Percentiles rank a stretch among this genome's conserved stretches.
Evolutionary conservation across 345 rosid genomes (phyloP).

Genomic region (Carallia brachiata): DNA sequence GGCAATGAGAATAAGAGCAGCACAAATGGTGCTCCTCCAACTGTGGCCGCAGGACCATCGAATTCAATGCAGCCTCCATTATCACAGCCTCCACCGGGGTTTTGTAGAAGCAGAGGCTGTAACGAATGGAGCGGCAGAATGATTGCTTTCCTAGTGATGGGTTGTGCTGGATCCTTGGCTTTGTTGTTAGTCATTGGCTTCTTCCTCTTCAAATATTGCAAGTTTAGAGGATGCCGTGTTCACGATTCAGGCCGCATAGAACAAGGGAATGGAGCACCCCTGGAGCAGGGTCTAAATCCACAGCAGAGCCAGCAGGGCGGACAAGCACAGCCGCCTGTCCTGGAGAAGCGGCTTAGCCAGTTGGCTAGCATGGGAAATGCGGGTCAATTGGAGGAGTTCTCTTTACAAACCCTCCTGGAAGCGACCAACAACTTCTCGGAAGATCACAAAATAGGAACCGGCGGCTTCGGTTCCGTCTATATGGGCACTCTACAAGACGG

Average conservation of each 20-base stretch:
- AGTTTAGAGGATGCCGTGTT: slow-evolving; percentile 47
- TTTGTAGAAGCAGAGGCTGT: neutral
- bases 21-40: neutral
- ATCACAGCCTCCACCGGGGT: neutral
- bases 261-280: slow-evolving; percentile 22
- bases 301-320: slow-evolving; percentile 1
- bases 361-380: slow-evolving; percentile 61
- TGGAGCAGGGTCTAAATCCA: slow-evolving; percentile 1
- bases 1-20: slow-evolving; percentile 25
- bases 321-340: slow-evolving; percentile 13
- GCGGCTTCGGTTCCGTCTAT: slow-evolving; percentile 82
- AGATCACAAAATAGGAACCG: slow-evolving; percentile 56
- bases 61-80: neutral
- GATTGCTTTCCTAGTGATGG: slow-evolving; percentile 55
- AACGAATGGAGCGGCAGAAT: slow-evolving; percentile 36
- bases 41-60: neutral
- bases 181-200: slow-evolving; percentile 38
- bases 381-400: slow-evolving; percentile 55
- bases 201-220: slow-evolving; percentile 41
- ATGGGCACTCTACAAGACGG: slow-evolving; percentile 52
- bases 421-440: slow-evolving; percentile 62
- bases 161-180: slow-evolving; percentile 54
- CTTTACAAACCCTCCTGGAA: slow-evolving; percentile 39
- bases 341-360: slow-evolving; percentile 60
- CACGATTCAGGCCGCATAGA: slow-evolving; percentile 74